phyloP scores from a whole-genome alignment of 2,329 filamentous ascomycete species.

The Apiospora kogelbergensis region DNA sequence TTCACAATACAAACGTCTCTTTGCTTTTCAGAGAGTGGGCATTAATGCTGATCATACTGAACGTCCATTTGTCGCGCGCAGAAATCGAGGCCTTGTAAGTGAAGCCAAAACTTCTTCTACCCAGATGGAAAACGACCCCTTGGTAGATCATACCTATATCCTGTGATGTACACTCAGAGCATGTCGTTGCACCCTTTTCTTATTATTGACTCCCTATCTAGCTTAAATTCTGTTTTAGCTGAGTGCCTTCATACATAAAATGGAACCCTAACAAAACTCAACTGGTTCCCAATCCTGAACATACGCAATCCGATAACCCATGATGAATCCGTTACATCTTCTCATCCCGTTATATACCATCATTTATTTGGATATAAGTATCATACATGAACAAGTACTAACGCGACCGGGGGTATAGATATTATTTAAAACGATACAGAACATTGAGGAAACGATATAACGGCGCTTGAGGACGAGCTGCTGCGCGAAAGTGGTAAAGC shows the following conservation, averaged over 20 bases:
- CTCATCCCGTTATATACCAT: background rate
- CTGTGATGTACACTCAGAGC: background rate
- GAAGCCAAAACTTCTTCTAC: background rate
- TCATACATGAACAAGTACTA: slow-evolving; percentile 19
- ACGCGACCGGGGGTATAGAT: slow-evolving; percentile 43
- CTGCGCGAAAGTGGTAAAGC: background rate
- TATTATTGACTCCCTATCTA: background rate
- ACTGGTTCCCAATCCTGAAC: background rate
- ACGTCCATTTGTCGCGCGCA: slow-evolving; percentile 32
- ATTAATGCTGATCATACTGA: background rate
- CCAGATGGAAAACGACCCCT: background rate
- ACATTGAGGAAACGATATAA: slow-evolving; percentile 80
- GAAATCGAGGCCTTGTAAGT: slow-evolving; percentile 91
- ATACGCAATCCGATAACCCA: background rate
- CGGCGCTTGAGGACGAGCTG: slow-evolving; percentile 22
- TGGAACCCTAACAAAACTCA: background rate
- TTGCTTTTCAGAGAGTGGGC: too few species aligned
- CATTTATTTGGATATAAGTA: slow-evolving; percentile 10
- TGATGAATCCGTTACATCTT: background rate
- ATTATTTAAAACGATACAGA: slow-evolving; percentile 90
- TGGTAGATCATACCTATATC: background rate
- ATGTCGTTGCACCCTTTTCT: background rate
- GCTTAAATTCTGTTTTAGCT: background rate
- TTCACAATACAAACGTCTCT: background rate
- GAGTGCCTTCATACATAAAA: background rate